Evolutionary conservation across 805 yeast species (phyloP).

Genomic region (Clavispora carvajalis): DNA sequence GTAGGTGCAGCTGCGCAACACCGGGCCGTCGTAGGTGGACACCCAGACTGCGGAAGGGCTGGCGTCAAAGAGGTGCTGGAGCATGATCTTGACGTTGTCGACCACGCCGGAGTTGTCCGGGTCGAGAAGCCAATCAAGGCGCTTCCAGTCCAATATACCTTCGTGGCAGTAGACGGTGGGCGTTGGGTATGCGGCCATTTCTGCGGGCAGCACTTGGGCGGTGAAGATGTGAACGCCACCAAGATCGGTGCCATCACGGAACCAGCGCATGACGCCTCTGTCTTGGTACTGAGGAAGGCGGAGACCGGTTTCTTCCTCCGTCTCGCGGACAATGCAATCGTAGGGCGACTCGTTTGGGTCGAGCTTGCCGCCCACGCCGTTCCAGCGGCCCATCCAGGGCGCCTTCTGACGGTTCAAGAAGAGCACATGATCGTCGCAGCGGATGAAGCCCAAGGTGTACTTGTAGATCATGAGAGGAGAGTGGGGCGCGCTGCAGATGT

Average conservation of each 20-base stretch:
- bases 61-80: conserved; percentile 21
- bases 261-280: conserved; percentile 36
- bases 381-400: conserved; percentile 47
- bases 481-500: too few species aligned
- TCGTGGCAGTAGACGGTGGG: conserved; percentile 30
- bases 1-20: conserved; percentile 11
- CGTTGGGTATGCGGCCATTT: conserved; percentile 21
- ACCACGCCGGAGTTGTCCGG: conserved; percentile 37
- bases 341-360: conserved; percentile 30
- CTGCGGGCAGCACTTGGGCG: conserved; percentile 24
- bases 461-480: too few species aligned
- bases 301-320: conserved; percentile 39
- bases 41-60: conserved; percentile 20
- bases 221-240: conserved; percentile 39
- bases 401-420: conserved; percentile 36
- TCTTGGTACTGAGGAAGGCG: conserved; percentile 20
- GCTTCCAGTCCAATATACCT: conserved; percentile 41
- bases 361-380: conserved; percentile 43
- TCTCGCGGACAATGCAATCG: conserved; percentile 38
- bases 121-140: conserved; percentile 30
- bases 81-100: conserved; percentile 27
- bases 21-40: conserved; percentile 19
- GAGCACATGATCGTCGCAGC: conserved; percentile 28
- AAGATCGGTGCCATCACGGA: conserved; percentile 17
- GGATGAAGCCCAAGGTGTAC: conserved; percentile 24